Percentiles rank a stretch among this genome's conserved stretches.
These are phyloP conservation scores for Gastrolobium bilobum DNA, from an alignment of 306 rosid genomes.

Conservation along the genomic window DNA sequence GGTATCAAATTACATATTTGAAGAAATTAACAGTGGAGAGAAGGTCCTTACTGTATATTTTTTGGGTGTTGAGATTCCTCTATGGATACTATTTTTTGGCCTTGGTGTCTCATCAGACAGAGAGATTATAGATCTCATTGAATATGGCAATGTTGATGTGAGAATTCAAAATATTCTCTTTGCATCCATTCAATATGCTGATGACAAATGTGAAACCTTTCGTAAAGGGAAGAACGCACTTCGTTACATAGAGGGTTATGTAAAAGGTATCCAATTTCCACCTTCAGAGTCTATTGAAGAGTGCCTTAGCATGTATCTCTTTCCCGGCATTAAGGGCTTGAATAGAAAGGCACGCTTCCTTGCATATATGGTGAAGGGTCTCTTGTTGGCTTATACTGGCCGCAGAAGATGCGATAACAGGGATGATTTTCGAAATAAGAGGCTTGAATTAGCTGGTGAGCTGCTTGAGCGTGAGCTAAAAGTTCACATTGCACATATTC, in stretches of 20 bases:
- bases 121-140: slow-evolving; percentile 81
- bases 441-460: slow-evolving; percentile 92
- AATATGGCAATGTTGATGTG: slow-evolving; percentile 65
- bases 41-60: slow-evolving; percentile 76
- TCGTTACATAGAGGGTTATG: slow-evolving; percentile 50
- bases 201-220: slow-evolving; percentile 60
- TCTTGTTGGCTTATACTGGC: slow-evolving; percentile 77
- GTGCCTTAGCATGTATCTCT: slow-evolving; percentile 66
- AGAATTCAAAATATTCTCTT: slow-evolving; percentile 69
- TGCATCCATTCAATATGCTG: slow-evolving; percentile 82
- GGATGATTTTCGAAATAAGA: slow-evolving; percentile 91
- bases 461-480: slow-evolving; percentile 88
- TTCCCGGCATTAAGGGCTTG: slow-evolving; percentile 69
- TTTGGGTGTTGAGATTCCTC: slow-evolving; percentile 78
- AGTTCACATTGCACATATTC: slow-evolving; percentile 85
- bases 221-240: slow-evolving; percentile 64
- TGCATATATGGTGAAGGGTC: slow-evolving; percentile 94
- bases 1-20: slow-evolving; percentile 59
- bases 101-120: slow-evolving; percentile 85
- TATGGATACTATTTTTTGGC: slow-evolving; percentile 88
- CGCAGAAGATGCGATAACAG: slow-evolving; percentile 81
- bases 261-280: slow-evolving; percentile 74
- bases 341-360: slow-evolving; percentile 82
- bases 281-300: slow-evolving; percentile 80
- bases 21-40: slow-evolving; percentile 73